These are phyloP conservation scores for Arthroderma sp. DNA, from an alignment of 2,329 filamentous ascomycete species.

Conservation along the genomic window DNA sequence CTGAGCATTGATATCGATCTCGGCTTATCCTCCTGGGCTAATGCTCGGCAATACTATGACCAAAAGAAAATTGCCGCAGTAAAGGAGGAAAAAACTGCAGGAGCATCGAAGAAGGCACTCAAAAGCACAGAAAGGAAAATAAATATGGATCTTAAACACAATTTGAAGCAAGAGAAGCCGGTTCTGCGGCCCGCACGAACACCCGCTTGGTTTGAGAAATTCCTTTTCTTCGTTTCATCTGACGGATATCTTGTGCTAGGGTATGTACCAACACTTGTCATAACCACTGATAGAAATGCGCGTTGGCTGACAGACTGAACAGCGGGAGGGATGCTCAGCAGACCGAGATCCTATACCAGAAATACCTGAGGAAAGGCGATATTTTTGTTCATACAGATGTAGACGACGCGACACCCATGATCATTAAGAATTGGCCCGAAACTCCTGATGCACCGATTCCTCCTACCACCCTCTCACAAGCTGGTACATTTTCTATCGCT, in stretches of 20 bases:
- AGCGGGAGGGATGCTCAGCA: conserved; percentile 74
- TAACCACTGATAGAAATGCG: background rate
- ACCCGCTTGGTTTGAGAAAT: conserved; percentile 95
- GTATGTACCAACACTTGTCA: conserved; percentile 15
- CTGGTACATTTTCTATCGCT: conserved; percentile 70
- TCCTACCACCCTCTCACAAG: conserved; percentile 80
- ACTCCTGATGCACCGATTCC: conserved; percentile 76
- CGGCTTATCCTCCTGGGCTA: conserved; percentile 68
- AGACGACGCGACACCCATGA: conserved; percentile 66
- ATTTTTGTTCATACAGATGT: conserved; percentile 86
- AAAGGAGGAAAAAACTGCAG: conserved; percentile 76
- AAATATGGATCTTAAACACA: conserved; percentile 68
- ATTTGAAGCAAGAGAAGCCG: conserved; percentile 82
- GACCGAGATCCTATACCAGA: conserved; percentile 80
- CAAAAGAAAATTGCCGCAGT: conserved; percentile 71
- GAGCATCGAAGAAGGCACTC: conserved; percentile 68
- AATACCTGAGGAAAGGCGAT: conserved; percentile 76
- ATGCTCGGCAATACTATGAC: conserved; percentile 83
- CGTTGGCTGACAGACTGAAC: conserved; percentile 5
- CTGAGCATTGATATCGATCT: conserved; percentile 78
- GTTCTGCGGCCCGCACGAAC: conserved; percentile 69
- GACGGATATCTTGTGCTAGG: conserved; percentile 88
- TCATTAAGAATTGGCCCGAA: conserved; percentile 76
- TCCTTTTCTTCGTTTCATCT: conserved; percentile 85
- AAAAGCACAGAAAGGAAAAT: conserved; percentile 89